Percentiles rank a stretch among this genome's conserved stretches.
These are phyloP conservation scores for Suillus decipiens DNA, from an alignment of 768 basidiomycete genomes.

Conservation along the genomic window DNA sequence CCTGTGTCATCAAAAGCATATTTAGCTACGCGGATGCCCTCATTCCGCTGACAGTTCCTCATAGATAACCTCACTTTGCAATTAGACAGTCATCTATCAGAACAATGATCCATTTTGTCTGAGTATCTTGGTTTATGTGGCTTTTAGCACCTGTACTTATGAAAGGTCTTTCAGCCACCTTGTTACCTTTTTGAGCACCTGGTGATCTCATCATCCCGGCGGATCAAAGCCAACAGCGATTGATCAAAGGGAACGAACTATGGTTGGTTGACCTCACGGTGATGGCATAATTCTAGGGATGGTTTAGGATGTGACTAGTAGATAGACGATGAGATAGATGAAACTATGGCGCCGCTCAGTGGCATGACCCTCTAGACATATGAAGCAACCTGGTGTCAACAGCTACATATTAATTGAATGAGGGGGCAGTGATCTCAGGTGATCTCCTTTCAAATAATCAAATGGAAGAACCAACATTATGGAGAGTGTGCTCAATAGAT, in stretches of 20 bases:
- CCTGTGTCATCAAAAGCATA: conserved; percentile 3
- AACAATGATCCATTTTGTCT: conserved; percentile 1
- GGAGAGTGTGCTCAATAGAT: not conserved
- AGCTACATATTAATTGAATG: conserved; percentile 4
- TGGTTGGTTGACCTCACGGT: not conserved
- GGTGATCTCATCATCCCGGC: not conserved
- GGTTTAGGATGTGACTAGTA: conserved; percentile 1
- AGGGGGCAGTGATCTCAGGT: conserved; percentile 1
- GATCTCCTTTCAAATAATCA: conserved; percentile 1
- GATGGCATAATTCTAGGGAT: conserved; percentile 1
- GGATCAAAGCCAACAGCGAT: conserved; percentile 1
- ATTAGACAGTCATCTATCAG: not conserved
- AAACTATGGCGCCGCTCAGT: conserved; percentile 7
- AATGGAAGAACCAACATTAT: not conserved
- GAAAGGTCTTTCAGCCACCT: not conserved
- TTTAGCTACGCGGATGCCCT: conserved; percentile 12
- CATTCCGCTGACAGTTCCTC: conserved; percentile 5
- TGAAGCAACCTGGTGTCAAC: not conserved
- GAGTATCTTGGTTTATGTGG: not conserved
- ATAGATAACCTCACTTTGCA: not conserved
- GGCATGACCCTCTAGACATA: not conserved
- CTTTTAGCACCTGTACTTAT: not conserved
- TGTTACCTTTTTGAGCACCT: not conserved
- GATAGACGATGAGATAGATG: conserved; percentile 7
- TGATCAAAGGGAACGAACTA: not conserved